Base-by-base conservation (phyloP, 805 yeast genomes). In the Teunomyces stri region DNA sequence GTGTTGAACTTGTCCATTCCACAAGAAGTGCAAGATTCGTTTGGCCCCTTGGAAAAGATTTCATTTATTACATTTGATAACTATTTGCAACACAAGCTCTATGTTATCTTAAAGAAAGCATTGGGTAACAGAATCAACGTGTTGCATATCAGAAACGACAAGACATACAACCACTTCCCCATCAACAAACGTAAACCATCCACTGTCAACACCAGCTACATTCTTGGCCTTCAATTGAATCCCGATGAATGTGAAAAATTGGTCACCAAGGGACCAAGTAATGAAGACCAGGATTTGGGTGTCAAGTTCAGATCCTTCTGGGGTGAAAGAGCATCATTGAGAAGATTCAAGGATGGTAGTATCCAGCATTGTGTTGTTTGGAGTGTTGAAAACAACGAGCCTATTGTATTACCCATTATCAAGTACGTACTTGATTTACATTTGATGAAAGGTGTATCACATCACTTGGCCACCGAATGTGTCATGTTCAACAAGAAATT, bases 331-430 rank as follows among this genome's bases (percentile, higher is more conserved):
- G 82, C 96, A 0, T 88, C 94, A 11, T 74, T 94, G 47, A 82
- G 99, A 72, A 81, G 94, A 62, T 94, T 92, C 71, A 90, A 88
- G 60, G 96, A 94, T 66, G 97, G 97, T 33, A 75, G 85, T 3
- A 90, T 94, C 50, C 84, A 82, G 51, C 95, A 94, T 66, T 87
- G 96, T 63, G 95, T 94, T 47, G 85, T 90, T 27, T 94, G 98
- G 98, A 69, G 79, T 4, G 70, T 79, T 5, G 55, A 58, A 35
- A 66, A 79, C 16, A 69, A 73, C 18, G 84, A 80, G 47, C 85
- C 94, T 0, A 75, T 89, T 5, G 81, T 84, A 11, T 64, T 81
- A 3, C 74, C 85, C 21, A 87, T 92, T 43, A 68, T 85, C 18
- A 76, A 79, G 51, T 87, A 81, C 57, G 73, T 83, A 11, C 69